Percentiles rank a stretch among this genome's conserved stretches.
Conservation (phyloP, 2,329 filamentous ascomycete genomes). For the Alternaria viburni region DNA sequence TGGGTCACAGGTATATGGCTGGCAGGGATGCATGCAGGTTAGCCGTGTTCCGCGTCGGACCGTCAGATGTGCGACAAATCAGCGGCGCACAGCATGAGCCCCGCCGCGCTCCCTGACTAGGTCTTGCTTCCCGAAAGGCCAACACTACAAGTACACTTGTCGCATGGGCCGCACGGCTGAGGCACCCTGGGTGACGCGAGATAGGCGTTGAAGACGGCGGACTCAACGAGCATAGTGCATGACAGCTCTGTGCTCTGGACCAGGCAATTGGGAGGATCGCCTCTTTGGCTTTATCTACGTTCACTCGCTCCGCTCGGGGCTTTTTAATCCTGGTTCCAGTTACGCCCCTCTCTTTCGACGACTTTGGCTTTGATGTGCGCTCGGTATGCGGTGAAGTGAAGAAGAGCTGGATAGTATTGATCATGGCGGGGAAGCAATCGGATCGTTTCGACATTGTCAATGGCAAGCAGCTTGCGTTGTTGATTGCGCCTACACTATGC, state of each 20-base stretch:
- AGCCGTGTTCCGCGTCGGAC: constrained; percentile 12
- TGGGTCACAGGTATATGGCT: background rate
- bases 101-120: background rate
- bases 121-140: constrained; percentile 3
- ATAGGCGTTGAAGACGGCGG: constrained; percentile 7
- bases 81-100: background rate
- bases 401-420: background rate
- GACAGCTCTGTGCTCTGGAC: constrained; percentile 10
- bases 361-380: background rate
- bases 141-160: constrained; percentile 5
- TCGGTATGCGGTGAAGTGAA: constrained; percentile 12
- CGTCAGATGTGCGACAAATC: constrained; percentile 5
- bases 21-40: constrained; percentile 4
- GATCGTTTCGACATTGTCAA: constrained; percentile 26
- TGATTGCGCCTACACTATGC: constrained; percentile 23
- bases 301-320: constrained; percentile 3
- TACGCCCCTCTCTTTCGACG: constrained; percentile 4
- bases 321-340: constrained; percentile 10
- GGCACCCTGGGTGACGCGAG: constrained; percentile 5
- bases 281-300: constrained; percentile 6
- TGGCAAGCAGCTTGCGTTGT: constrained; percentile 20
- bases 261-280: constrained; percentile 8
- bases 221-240: constrained; percentile 13
- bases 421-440: constrained; percentile 17
- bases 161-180: constrained; percentile 11